phyloP scores from a whole-genome alignment of 1,139 yeast species.

The Protomyces macrosporus region DNA sequence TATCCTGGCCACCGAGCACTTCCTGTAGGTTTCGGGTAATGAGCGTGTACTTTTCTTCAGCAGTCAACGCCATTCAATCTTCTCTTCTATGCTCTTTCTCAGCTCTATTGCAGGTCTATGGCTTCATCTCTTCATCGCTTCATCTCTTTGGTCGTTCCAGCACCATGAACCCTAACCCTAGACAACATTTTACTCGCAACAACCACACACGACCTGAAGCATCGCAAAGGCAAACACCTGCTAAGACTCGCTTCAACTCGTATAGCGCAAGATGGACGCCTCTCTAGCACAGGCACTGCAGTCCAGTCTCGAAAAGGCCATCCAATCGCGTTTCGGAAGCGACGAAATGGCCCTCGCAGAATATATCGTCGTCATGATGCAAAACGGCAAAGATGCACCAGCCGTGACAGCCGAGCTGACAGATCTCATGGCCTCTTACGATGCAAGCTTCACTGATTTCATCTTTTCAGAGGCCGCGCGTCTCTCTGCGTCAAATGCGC shows the following conservation, averaged over 20 bases:
- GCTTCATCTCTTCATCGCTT: background rate
- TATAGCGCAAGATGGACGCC: background rate
- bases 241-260: background rate
- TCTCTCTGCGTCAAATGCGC: background rate
- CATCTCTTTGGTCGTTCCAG: background rate
- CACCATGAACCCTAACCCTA: background rate
- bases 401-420: conserved; percentile 14
- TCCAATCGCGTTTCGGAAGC: conserved; percentile 5
- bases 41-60: conserved; percentile 58
- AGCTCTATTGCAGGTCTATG: background rate
- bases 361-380: conserved; percentile 21
- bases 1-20: conserved; percentile 80
- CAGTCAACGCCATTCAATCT: background rate
- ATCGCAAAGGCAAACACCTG: background rate
- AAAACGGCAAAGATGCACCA: conserved; percentile 23
- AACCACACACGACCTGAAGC: background rate
- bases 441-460: conserved; percentile 11
- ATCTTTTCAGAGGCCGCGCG: conserved; percentile 7
- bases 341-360: conserved; percentile 22
- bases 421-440: conserved; percentile 18
- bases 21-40: conserved; percentile 88
- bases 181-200: background rate
- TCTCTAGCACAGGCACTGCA: conserved; percentile 5
- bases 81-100: background rate
- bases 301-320: conserved; percentile 6